Conservation (phyloP, 805 yeast species). For the Brettanomyces custersianus region DNA sequence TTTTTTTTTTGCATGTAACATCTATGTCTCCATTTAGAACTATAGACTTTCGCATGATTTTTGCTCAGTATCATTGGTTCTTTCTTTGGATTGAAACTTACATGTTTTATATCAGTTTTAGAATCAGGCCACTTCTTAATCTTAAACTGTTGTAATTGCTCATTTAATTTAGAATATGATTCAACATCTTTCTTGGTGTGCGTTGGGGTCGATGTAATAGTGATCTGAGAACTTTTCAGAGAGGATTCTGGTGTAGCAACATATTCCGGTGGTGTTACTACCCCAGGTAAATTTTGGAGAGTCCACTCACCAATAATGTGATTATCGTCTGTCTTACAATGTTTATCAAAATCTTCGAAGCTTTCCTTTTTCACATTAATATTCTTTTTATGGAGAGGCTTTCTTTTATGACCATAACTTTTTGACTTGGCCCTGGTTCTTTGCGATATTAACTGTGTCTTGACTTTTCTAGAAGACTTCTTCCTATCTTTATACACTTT, state of each 20-base stretch:
- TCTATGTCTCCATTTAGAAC: neutral
- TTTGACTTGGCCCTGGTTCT: too few species aligned
- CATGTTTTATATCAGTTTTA: neutral
- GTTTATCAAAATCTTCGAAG: too few species aligned
- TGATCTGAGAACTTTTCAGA: conserved; percentile 3
- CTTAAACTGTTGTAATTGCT: neutral
- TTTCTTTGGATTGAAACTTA: neutral
- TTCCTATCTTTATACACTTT: too few species aligned
- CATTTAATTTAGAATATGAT: neutral
- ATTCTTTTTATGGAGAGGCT: too few species aligned
- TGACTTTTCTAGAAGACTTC: too few species aligned
- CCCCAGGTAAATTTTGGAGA: conserved; percentile 5
- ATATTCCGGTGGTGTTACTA: conserved; percentile 8
- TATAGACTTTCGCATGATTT: neutral
- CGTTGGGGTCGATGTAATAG: conserved; percentile 8
- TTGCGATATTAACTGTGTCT: too few species aligned
- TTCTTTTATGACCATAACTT: too few species aligned
- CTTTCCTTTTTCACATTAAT: neutral
- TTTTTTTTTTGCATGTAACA: too few species aligned
- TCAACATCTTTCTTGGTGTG: neutral
- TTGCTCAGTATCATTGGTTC: too few species aligned
- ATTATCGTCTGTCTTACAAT: too few species aligned
- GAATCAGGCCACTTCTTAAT: neutral
- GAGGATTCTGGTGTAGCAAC: conserved; percentile 5
- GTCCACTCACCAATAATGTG: conserved; percentile 6